Base-by-base conservation (phyloP, 2,329 filamentous ascomycete species). In the Rhynchosporium agropyri region DNA sequence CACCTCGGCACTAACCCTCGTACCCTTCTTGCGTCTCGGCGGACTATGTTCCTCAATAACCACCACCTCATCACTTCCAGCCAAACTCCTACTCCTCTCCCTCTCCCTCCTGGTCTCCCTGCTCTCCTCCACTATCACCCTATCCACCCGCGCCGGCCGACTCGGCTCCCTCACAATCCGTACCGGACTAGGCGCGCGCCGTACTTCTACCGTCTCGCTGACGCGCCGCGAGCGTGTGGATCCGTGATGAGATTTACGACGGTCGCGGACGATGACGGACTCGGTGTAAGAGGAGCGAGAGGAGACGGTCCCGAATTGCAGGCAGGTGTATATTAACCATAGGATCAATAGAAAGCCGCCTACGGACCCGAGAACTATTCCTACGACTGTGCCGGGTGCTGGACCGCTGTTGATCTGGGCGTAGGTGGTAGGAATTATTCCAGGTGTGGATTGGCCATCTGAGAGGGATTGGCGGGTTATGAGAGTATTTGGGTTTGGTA, bases 391-490 rank as follows among this genome's bases (percentile, higher is more conserved):
- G 60, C 83, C 85, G 0, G 85, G 81, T 0, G 78, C 53, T 0
- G 84, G 84, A 5, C 84, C 81, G 31, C 76, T 70, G 71, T 82
- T 75, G 40, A 84, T 76, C 58, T 79, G 78, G 51, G 80, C 78
- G 75, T 89, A 89, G 68, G 84, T 84, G 31, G 83, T 81, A 1
- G 86, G 85, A 68, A 89, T 86, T 65, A 84, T 79, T 40, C 55
- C 28, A 40, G 61, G 13, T 29, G 31, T 60, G 20, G 20, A 20
- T 20, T 20, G 20, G 20, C 20, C 20, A 20, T 20, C 20, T 20
- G 20, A 20, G 20, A 20, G 20, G 42, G 46, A 58, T 61, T 56
- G 48, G 28, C 53, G 59, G 29, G 57, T 38, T 26, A 50, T 15
- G 10, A 62, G 54, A 5, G 48, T 45, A n/a, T 56, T 50, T 56